phyloP scores from a whole-genome alignment of 805 yeast species.

The Ogataea populi-albae region DNA sequence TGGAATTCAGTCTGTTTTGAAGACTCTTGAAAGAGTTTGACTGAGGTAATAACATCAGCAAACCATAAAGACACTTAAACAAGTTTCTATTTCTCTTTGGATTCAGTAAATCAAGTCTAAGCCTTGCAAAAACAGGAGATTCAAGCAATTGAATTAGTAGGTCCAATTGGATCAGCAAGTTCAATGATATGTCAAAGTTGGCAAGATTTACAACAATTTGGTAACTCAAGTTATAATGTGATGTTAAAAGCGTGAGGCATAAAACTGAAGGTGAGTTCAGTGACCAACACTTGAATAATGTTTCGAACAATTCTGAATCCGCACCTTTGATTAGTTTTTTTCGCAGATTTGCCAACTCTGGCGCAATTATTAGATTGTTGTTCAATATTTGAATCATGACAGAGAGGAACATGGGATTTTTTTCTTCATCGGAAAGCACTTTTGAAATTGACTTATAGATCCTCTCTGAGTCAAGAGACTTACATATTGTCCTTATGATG shows the following conservation, averaged over 20 bases:
- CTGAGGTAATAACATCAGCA: constrained; percentile 91
- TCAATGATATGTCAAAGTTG: constrained; percentile 76
- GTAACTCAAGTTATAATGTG: constrained; percentile 84
- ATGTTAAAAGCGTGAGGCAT: constrained; percentile 79
- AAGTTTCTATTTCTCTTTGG: constrained; percentile 79
- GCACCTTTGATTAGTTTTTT: constrained; percentile 46
- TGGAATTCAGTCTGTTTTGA: constrained; percentile 68
- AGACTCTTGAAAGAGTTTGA: constrained; percentile 84
- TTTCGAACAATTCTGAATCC: constrained; percentile 51
- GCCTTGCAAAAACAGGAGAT: constrained; percentile 85
- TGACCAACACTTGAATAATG: constrained; percentile 87
- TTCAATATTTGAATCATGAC: constrained; percentile 84
- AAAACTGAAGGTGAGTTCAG: constrained; percentile 86
- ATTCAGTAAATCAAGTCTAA: constrained; percentile 83
- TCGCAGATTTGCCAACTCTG: constrained; percentile 71
- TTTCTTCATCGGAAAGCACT: constrained; percentile 55
- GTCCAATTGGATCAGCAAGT: constrained; percentile 81
- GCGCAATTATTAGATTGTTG: constrained; percentile 81
- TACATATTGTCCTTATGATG: constrained; percentile 79
- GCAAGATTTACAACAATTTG: constrained; percentile 77
- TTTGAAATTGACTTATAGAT: constrained; percentile 78
- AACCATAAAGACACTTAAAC: constrained; percentile 85
- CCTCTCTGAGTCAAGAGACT: constrained; percentile 75
- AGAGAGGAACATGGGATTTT: constrained; percentile 67
- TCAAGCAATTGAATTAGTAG: constrained; percentile 85